Evolutionary conservation across 2,329 filamentous ascomycete species (phyloP).

Genomic region (Ophiostoma ulmi): DNA sequence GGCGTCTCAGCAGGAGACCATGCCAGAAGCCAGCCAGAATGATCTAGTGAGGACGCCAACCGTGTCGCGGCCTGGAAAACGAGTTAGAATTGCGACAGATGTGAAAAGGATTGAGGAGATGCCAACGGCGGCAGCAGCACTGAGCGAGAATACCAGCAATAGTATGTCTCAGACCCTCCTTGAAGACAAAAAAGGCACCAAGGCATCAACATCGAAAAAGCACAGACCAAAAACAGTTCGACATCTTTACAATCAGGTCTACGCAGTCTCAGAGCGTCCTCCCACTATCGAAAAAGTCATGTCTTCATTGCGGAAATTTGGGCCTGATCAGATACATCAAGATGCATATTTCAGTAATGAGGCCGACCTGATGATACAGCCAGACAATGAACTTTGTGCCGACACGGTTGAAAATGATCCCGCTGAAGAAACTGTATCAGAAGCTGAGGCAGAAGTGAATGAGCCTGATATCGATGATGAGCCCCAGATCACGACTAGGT

Average conservation of each 20-base stretch:
- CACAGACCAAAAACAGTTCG: too few species aligned
- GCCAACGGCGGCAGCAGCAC: neutral
- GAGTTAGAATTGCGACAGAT: neutral
- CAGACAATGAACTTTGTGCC: neutral
- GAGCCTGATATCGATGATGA: neutral
- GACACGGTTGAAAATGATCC: neutral
- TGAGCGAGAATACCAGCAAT: neutral
- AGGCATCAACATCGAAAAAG: neutral
- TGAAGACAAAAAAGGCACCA: neutral
- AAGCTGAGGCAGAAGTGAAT: neutral
- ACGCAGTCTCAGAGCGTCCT: conserved; percentile 10
- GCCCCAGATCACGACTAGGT: neutral
- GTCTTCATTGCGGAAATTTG: conserved; percentile 17
- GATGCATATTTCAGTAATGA: conserved; percentile 82
- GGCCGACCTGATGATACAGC: conserved; percentile 62
- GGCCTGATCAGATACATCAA: conserved; percentile 69
- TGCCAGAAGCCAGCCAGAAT: neutral
- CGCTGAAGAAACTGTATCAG: neutral
- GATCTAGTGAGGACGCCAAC: neutral
- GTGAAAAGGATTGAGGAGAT: neutral
- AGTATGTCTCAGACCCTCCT: neutral
- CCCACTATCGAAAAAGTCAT: conserved; percentile 12
- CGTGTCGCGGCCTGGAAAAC: neutral
- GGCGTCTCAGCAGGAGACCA: conserved; percentile 4
- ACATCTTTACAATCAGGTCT: neutral